These are phyloP conservation scores for Hygrophorus russula DNA, from an alignment of 768 basidiomycete species.

Conservation along the genomic window DNA sequence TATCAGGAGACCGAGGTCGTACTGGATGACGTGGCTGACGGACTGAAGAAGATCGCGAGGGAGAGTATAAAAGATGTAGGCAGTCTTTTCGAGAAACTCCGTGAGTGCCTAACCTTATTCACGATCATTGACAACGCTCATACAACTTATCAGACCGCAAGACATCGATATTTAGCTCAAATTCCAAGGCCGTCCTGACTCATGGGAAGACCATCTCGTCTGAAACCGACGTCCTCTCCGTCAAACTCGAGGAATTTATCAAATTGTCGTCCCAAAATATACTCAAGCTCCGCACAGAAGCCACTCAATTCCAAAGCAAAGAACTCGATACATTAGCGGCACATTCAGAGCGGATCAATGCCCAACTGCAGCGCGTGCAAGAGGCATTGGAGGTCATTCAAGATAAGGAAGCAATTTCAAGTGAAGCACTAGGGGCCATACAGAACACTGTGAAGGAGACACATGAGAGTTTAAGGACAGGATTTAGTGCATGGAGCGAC, in stretches of 20 bases:
- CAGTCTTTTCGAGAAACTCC: conserved; percentile 73
- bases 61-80: conserved; percentile 62
- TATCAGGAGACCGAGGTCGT: conserved; percentile 63
- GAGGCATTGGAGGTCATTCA: conserved; percentile 43
- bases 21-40: conserved; percentile 62
- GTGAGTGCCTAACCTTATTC: conserved; percentile 29
- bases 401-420: conserved; percentile 41
- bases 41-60: conserved; percentile 51
- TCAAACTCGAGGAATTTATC: conserved; percentile 52
- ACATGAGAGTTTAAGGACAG: conserved; percentile 38
- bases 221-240: conserved; percentile 40
- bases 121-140: conserved; percentile 5
- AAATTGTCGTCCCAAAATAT: conserved; percentile 44
- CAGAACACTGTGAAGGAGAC: conserved; percentile 40
- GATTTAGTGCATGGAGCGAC: conserved; percentile 46
- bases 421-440: conserved; percentile 37
- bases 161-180: conserved; percentile 46
- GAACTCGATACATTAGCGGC: conserved; percentile 42
- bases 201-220: conserved; percentile 50
- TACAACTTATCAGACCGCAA: conserved; percentile 52
- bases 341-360: conserved; percentile 43
- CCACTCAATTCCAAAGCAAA: conserved; percentile 42
- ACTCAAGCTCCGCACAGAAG: conserved; percentile 40
- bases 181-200: conserved; percentile 50
- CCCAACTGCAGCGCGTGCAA: conserved; percentile 45